A percentile compares a stretch with the other conserved stretches of the same genome.
phyloP scores from a whole-genome alignment of 768 basidiomycete species.

The Macrocybe gigantea region DNA sequence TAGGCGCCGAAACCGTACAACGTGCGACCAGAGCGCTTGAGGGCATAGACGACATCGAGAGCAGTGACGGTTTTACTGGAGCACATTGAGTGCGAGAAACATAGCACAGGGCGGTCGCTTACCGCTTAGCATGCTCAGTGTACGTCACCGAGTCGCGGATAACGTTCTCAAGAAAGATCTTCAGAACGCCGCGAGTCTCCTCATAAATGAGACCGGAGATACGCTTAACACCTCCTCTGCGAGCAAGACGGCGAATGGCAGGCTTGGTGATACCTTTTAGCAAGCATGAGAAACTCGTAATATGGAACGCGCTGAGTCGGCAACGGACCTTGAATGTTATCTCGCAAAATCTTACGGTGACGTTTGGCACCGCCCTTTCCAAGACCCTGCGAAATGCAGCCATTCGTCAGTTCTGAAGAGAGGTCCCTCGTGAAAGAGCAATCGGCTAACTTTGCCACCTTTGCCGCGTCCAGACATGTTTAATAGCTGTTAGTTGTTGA shows the following conservation, averaged over 20 bases:
- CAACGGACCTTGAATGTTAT: slow-evolving; percentile 56
- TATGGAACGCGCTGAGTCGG: background rate
- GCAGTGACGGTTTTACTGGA: slow-evolving; percentile 69
- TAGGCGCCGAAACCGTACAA: slow-evolving; percentile 78
- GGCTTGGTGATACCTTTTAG: slow-evolving; percentile 70
- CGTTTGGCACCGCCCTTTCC: slow-evolving; percentile 84
- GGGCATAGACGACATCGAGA: slow-evolving; percentile 76
- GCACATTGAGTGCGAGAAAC: background rate
- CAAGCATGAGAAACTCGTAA: background rate
- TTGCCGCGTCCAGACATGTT: slow-evolving; percentile 81
- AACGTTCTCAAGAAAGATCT: slow-evolving; percentile 84
- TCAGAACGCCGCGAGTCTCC: slow-evolving; percentile 87
- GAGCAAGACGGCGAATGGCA: slow-evolving; percentile 81
- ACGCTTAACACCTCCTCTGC: slow-evolving; percentile 92
- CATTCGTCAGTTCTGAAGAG: background rate
- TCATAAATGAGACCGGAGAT: slow-evolving; percentile 85
- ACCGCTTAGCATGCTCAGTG: slow-evolving; percentile 86
- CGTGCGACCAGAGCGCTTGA: slow-evolving; percentile 69
- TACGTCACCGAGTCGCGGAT: slow-evolving; percentile 92
- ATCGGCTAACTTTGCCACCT: slow-evolving; percentile 56
- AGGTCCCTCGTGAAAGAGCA: background rate
- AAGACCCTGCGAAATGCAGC: slow-evolving; percentile 43
- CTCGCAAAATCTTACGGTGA: slow-evolving; percentile 79
- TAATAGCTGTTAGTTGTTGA: slow-evolving; percentile 1
- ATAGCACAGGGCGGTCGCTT: background rate